phyloP scores from a whole-genome alignment of 495 filamentous ascomycete genomes.

The Chlorociboria aeruginascens region DNA sequence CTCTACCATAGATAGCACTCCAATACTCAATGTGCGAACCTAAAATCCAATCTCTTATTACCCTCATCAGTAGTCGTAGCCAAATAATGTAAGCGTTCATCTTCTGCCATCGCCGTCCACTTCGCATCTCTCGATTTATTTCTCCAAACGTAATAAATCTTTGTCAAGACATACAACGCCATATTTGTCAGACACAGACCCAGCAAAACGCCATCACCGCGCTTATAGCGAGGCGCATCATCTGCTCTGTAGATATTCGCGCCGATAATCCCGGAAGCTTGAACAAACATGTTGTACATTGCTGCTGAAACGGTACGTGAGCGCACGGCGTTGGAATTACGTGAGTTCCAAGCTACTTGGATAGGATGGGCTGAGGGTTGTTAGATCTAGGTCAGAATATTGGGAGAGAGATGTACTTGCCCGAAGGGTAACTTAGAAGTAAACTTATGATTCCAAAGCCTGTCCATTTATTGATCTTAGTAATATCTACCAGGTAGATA shows the following conservation, averaged over 20 bases:
- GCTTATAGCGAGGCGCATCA: slow-evolving; percentile 54
- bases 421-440: slow-evolving; percentile 43
- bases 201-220: slow-evolving; percentile 54
- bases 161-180: slow-evolving; percentile 40
- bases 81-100: slow-evolving; percentile 52
- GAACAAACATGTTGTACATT: slow-evolving; percentile 69
- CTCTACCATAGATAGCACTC: background rate
- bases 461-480: slow-evolving; percentile 38
- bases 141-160: slow-evolving; percentile 49
- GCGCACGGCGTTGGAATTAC: slow-evolving; percentile 55
- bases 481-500: slow-evolving; percentile 37
- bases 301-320: slow-evolving; percentile 53
- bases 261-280: slow-evolving; percentile 51
- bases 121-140: slow-evolving; percentile 35
- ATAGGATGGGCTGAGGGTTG: slow-evolving; percentile 38
- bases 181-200: slow-evolving; percentile 41
- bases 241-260: slow-evolving; percentile 49
- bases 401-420: slow-evolving; percentile 24
- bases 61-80: slow-evolving; percentile 52
- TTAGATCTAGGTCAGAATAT: background rate
- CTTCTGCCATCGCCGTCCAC: slow-evolving; percentile 47
- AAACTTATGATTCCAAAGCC: slow-evolving; percentile 44
- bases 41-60: slow-evolving; percentile 56
- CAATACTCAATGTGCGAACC: slow-evolving; percentile 23
- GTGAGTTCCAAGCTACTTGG: slow-evolving; percentile 55